Evolutionary conservation across 768 basidiomycete species (phyloP), one percentile per base, ranked within the genome.

Genomic region (Pholiota microspora): DNA sequence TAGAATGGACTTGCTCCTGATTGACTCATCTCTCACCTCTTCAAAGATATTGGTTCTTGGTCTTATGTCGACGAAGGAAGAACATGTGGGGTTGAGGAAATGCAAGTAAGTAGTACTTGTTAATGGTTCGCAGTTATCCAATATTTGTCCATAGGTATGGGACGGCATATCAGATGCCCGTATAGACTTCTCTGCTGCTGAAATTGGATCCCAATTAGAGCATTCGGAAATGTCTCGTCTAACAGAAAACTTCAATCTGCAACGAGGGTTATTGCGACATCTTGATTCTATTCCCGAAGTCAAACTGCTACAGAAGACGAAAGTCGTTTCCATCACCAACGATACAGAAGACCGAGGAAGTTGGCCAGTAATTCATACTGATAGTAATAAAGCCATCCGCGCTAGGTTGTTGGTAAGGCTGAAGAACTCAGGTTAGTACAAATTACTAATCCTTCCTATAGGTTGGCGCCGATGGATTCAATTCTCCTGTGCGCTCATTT

Each of bases 391-490:
- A 45, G 77, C 76, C 18, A 72, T 96, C 23, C 77, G 88, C 54
- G 81, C 92, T 16, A 76, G 92, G 59, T 74, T 97, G 31, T 73
- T 97, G 53, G 92, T 94, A 62, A 71, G 79, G 73, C 49, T 27
- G 27, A 27, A 13, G 31, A 5, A 1, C 12, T 35, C 7, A 28
- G 15, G 15, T 56, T 23, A 12, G 18, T 38, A 4, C 25, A 7
- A 34, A 15, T 7, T 34, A 35, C 29, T 46, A 27, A 23, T 21
- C n/a, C 47, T 32, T n/a, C n/a, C n/a, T n/a, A n/a, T 60, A 93
- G 91, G 84, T 98, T 29, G 96, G 97, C 15, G 96, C 97, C 4
- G 97, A 98, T 64, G 97, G 97, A 3, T 87, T 85, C 67, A 95
- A 94, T 64, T 98, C 95, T 0, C 94, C 95, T 9, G 97, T 98